These are phyloP conservation scores for Diaporthe ampelina DNA, from an alignment of 2,329 filamentous ascomycete species.

Conservation along the genomic window DNA sequence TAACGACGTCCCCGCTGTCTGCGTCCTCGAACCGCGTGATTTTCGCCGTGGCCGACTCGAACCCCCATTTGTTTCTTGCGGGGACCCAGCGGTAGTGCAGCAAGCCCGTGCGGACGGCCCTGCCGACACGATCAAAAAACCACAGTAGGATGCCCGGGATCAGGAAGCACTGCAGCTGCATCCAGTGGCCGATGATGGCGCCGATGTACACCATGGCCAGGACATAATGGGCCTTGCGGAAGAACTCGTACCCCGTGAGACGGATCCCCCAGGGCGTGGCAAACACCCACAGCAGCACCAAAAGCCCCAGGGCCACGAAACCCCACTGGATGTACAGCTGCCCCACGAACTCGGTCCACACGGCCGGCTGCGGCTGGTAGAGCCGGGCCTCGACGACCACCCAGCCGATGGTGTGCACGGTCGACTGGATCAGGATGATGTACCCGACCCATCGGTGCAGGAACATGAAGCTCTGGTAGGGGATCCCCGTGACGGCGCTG, in stretches of 20 bases:
- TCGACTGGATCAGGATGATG: conserved; percentile 77
- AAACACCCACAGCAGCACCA: conserved; percentile 74
- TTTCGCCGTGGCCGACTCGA: conserved; percentile 65
- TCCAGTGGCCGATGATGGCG: conserved; percentile 83
- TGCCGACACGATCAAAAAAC: conserved; percentile 72
- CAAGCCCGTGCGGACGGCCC: conserved; percentile 69
- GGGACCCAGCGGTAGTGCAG: conserved; percentile 71
- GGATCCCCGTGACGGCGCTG: conserved; percentile 78
- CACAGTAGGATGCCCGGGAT: conserved; percentile 76
- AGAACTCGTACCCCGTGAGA: conserved; percentile 81
- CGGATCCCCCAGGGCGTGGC: conserved; percentile 69
- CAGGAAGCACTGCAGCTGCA: conserved; percentile 76
- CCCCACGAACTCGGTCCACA: conserved; percentile 68
- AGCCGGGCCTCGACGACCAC: conserved; percentile 74
- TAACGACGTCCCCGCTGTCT: conserved; percentile 72
- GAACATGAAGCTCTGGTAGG: conserved; percentile 84
- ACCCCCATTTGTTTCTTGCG: conserved; percentile 61
- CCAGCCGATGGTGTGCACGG: conserved; percentile 80
- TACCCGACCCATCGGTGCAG: conserved; percentile 83
- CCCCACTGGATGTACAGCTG: conserved; percentile 82
- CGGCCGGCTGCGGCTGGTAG: conserved; percentile 79
- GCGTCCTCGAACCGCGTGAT: conserved; percentile 68
- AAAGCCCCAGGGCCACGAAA: conserved; percentile 74
- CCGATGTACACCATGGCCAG: conserved; percentile 82
- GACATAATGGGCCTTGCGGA: conserved; percentile 81